Evolutionary conservation across 805 yeast species (phyloP), one percentile per base, ranked within the genome.

Genomic region (Wickerhamiella brachini): DNA sequence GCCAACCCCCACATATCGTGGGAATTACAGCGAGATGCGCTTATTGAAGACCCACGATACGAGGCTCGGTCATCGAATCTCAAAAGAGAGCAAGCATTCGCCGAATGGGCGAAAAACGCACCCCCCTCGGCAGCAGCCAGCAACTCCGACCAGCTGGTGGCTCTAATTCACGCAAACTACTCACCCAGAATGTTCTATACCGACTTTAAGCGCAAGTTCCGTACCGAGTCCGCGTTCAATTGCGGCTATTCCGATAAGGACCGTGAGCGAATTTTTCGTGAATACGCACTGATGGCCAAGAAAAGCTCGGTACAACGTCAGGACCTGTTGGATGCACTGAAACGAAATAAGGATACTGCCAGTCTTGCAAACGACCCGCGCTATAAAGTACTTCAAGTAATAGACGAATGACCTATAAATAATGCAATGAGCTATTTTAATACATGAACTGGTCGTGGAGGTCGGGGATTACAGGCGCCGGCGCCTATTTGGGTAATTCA

Each of bases 1-100:
- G 53, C 74, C 10, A 70, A 77, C 56, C 77, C 79, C 0, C 73
- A 60, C 51, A 65, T 72, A 1, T 57, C 73, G 0, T 79, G 81
- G 82, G 71, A 71, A 5, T 53, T 62, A 0, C 79, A 76, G 59
- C 62, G 71, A 10, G 56, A 60, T 12, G 67, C 66, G 48, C 55
- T 79, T 0, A 63, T 68, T 0, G 53, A 65, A n/a, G 78, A 78
- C 53, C 70, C 72, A 4, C 55, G 69, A 12, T 78, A 68, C 57
- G 61, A 65, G 22, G 50, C 53, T 1, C 52, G 76, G 18, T 64
- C 65, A 7, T 59, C 66, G 23, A 67, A 70, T 42, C 54, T 60
- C 18, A 57, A 59, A 8, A 62, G 80, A 37, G 66, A 64, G 48
- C 65, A 59, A 1, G 56, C 71, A 1, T 79, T 73, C 58, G 73